Evolutionary conservation across 2,329 filamentous ascomycete genomes (phyloP).

Genomic region (Capronia coronata): DNA sequence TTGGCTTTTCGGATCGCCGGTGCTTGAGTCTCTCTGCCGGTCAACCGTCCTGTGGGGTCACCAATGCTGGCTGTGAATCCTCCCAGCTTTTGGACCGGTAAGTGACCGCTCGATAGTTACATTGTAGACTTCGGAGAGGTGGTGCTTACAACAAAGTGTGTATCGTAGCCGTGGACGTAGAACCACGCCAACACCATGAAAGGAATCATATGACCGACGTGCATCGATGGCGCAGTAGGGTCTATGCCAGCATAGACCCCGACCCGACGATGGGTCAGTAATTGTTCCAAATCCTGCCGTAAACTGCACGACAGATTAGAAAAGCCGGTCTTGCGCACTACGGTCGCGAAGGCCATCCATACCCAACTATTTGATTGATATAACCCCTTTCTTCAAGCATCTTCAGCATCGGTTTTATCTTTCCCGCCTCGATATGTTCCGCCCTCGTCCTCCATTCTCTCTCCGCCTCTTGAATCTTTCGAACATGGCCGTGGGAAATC

Average conservation of each 20-base stretch:
- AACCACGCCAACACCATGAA: slow-evolving; percentile 47
- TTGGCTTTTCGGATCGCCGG: slow-evolving; percentile 40
- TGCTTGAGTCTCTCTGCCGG: slow-evolving; percentile 36
- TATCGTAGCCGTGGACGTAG: slow-evolving; percentile 43
- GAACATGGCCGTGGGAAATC: slow-evolving; percentile 36
- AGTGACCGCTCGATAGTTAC: slow-evolving; percentile 17
- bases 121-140: neutral
- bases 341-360: slow-evolving; percentile 18
- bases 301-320: too few relatives aligned
- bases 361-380: slow-evolving; percentile 45
- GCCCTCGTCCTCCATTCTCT: slow-evolving; percentile 38
- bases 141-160: slow-evolving; percentile 41
- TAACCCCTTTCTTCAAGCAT: slow-evolving; percentile 43
- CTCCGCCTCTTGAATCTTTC: slow-evolving; percentile 37
- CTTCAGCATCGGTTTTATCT: slow-evolving; percentile 39
- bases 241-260: slow-evolving; percentile 46
- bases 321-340: too few relatives aligned
- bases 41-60: slow-evolving; percentile 42
- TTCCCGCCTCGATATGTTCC: slow-evolving; percentile 39
- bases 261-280: slow-evolving; percentile 42
- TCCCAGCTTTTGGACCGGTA: slow-evolving; percentile 38
- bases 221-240: slow-evolving; percentile 45
- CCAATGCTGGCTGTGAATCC: slow-evolving; percentile 43
- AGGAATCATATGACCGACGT: slow-evolving; percentile 47
- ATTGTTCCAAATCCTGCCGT: slow-evolving; percentile 38